phyloP scores from a whole-genome alignment of 306 rosid genomes.

The Psophocarpus tetragonolobus region DNA sequence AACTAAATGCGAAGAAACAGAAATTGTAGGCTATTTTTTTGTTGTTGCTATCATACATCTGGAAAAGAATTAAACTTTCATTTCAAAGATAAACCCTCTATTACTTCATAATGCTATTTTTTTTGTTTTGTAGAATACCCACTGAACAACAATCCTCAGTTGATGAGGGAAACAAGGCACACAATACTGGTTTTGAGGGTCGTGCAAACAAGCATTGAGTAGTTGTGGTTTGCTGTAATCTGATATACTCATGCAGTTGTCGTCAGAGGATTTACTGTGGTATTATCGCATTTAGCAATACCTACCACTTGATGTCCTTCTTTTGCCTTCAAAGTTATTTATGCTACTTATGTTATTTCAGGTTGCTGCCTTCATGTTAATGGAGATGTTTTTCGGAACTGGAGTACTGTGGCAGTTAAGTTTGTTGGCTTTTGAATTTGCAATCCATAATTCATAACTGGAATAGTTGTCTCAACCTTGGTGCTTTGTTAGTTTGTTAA shows the following conservation, averaged over 20 bases:
- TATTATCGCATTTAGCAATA: conserved; percentile 52
- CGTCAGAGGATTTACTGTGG: conserved; percentile 53
- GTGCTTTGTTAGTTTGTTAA: conserved; percentile 43
- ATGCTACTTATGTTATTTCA: conserved; percentile 66
- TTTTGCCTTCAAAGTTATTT: conserved; percentile 47
- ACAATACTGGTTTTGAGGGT: conserved; percentile 55
- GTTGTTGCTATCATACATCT: not conserved
- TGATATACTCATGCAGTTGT: conserved; percentile 37
- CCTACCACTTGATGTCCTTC: conserved; percentile 47
- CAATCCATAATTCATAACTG: conserved; percentile 51
- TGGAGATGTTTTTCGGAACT: conserved; percentile 68
- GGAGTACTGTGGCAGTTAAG: conserved; percentile 96
- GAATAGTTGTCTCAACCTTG: conserved; percentile 47
- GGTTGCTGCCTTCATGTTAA: conserved; percentile 81
- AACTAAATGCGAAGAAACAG: conserved; percentile 83
- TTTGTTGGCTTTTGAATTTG: conserved; percentile 74
- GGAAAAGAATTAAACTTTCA: not conserved
- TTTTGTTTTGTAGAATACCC: conserved; percentile 46
- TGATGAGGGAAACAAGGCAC: conserved; percentile 65
- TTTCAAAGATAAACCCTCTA: conserved; percentile 7
- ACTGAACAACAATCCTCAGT: conserved; percentile 59
- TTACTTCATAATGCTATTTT: not conserved
- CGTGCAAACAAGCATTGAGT: conserved; percentile 63
- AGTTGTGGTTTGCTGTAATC: conserved; percentile 42
- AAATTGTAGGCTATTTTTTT: conserved; percentile 58